These are phyloP conservation scores for Micromonas pusilla DNA, from an alignment of 139 green algal species.

Conservation along the genomic window DNA sequence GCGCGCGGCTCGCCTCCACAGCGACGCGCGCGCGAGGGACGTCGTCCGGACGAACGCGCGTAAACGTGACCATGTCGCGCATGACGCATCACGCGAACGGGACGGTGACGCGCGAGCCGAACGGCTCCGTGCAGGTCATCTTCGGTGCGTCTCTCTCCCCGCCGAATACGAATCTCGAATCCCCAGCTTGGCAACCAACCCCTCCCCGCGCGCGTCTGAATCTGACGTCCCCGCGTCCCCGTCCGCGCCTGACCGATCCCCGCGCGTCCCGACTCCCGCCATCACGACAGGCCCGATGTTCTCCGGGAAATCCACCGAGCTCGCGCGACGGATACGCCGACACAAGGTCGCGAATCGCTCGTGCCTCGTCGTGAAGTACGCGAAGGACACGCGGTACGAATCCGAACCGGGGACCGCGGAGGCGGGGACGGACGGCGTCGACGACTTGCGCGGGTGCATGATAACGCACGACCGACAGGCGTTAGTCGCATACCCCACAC, in stretches of 20 bases:
- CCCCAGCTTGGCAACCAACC: background rate
- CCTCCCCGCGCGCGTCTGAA: background rate
- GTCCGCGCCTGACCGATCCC: background rate
- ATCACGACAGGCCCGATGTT: conserved; percentile 28
- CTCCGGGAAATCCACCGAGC: conserved; percentile 34
- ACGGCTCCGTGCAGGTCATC: background rate
- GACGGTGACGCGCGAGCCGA: background rate
- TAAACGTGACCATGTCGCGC: too few relatives aligned
- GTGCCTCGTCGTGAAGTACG: conserved; percentile 29
- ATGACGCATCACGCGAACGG: background rate
- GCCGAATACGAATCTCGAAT: background rate
- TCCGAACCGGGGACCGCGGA: background rate
- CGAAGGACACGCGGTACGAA: conserved; percentile 25
- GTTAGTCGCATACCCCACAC: background rate
- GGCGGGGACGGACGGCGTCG: background rate
- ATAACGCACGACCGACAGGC: conserved; percentile 18
- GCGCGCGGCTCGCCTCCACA: too few relatives aligned
- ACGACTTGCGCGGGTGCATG: background rate
- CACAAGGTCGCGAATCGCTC: conserved; percentile 10
- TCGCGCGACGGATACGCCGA: conserved; percentile 22
- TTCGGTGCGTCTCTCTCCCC: background rate
- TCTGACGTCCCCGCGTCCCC: background rate
- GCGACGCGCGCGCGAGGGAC: too few relatives aligned
- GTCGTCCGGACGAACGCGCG: too few relatives aligned
- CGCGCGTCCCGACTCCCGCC: background rate